Evolutionary conservation across 2,329 filamentous ascomycete genomes (phyloP), one percentile per base, ranked within the genome.

Genomic region (Dactylellina leptospora): DNA sequence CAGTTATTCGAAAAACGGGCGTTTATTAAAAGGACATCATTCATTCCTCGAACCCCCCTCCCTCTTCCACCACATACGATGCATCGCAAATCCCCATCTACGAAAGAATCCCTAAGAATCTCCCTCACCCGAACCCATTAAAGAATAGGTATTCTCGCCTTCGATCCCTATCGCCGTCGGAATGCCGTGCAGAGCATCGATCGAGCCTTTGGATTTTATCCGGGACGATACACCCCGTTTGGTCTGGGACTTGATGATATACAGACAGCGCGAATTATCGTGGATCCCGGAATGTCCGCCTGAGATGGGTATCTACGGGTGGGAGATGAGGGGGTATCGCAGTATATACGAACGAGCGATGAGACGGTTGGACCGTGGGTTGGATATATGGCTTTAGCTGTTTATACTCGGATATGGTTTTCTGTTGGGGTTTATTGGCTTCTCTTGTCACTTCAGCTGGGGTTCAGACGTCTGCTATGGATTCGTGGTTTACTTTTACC

Each of bases 171-270:
- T 38, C 23, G 9, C 53, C n/a, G 16, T 9, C 11, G 25, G 16
- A 11, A 60, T 60, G 56, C 56, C 56, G n/a, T 60, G 56, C 23
- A 60, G 42, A 40, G 56, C 56, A 16, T 36, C 33, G 25, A 60
- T 25, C 1, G 30, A n/a, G 20, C 56, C 56, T 36, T 27, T 60
- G 47, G 44, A 60, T 22, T 60, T 60, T 18, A 22, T 60, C 44
- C 56, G 27, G 22, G 44, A 60, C 33, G 48, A 40, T 18, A 60
- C 56, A 11, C 56, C 56, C 36, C 56, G 27, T 3, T 11, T 33
- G 1, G 56, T 60, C 16, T 60, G 56, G 56, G 56, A 60, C 18
- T n/a, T 22, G 6, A 27, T 60, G 22, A 28, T 42, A 4, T 36
- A 11, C 22, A 8, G 13, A 28, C 42, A 50, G 18, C 44, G 56